Conservation (phyloP, 2,329 filamentous ascomycete genomes). For the Scolecobasidium constrictum region DNA sequence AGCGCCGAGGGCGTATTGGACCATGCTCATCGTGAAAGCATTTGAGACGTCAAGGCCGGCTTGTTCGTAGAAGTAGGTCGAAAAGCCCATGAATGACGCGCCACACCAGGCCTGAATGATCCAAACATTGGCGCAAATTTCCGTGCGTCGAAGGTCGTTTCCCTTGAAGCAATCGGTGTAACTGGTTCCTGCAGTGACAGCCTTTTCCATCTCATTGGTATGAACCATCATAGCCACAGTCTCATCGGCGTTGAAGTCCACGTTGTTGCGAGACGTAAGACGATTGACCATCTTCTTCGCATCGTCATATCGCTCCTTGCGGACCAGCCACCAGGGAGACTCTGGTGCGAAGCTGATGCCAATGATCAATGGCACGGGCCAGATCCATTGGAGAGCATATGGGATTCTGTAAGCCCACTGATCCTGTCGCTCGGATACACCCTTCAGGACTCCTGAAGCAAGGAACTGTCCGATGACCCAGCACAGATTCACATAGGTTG, state of each 20-base stretch:
- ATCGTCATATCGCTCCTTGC: conserved; percentile 51
- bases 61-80: conserved; percentile 38
- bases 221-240: conserved; percentile 84
- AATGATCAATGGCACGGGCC: conserved; percentile 56
- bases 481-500: conserved; percentile 65
- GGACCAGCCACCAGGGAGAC: conserved; percentile 67
- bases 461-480: conserved; percentile 66
- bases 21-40: conserved; percentile 39
- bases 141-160: conserved; percentile 65
- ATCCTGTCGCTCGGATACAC: conserved; percentile 53
- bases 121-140: conserved; percentile 49
- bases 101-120: conserved; percentile 38
- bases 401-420: conserved; percentile 57
- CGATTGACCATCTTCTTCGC: conserved; percentile 56
- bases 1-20: conserved; percentile 58
- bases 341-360: conserved; percentile 60
- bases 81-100: conserved; percentile 36
- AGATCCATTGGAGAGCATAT: conserved; percentile 49
- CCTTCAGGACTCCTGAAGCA: conserved; percentile 59
- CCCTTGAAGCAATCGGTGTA: conserved; percentile 81
- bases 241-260: conserved; percentile 63
- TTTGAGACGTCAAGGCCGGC: conserved; percentile 32
- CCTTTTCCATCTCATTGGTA: conserved; percentile 69
- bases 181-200: conserved; percentile 60
- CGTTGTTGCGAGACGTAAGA: conserved; percentile 47